These are phyloP conservation scores for Dactylorhiza incarnata DNA, from an alignment of 106 monocot genomes.

Conservation along the genomic window DNA sequence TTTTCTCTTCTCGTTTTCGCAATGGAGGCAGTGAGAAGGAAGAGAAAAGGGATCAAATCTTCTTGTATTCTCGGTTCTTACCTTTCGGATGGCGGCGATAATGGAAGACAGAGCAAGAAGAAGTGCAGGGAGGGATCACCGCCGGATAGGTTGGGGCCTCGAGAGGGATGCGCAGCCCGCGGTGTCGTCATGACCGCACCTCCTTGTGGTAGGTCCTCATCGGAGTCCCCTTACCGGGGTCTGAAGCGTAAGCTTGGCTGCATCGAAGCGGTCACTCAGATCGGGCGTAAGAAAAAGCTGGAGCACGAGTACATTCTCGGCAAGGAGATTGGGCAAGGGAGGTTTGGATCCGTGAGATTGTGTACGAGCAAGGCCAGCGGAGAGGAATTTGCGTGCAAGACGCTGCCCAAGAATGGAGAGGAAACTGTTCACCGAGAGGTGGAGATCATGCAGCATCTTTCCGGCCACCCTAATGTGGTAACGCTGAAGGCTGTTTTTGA, in stretches of 20 bases:
- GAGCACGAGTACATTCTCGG: conserved; percentile 60
- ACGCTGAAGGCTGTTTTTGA: conserved; percentile 71
- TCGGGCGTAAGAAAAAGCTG: conserved; percentile 63
- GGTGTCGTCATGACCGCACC: conserved; percentile 54
- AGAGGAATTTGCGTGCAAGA: conserved; percentile 74
- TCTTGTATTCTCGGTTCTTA: conserved; percentile 15
- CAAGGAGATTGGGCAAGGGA: conserved; percentile 64
- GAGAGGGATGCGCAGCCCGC: conserved; percentile 4
- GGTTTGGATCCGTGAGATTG: conserved; percentile 76
- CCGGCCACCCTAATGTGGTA: conserved; percentile 81
- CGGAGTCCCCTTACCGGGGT: conserved; percentile 43
- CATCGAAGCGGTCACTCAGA: conserved; percentile 43
- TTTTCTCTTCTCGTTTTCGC: not conserved
- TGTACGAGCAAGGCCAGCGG: conserved; percentile 39
- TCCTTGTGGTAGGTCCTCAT: conserved; percentile 31
- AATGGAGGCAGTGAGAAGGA: conserved; percentile 31
- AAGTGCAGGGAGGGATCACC: conserved; percentile 11
- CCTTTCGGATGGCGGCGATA: conserved; percentile 13
- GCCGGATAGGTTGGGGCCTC: conserved; percentile 12
- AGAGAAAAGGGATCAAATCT: conserved; percentile 37
- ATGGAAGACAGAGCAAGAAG: conserved; percentile 28
- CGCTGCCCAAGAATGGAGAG: conserved; percentile 70
- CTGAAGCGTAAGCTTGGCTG: conserved; percentile 86
- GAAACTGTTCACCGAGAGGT: conserved; percentile 85
- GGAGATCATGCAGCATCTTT: conserved; percentile 99